Conservation (phyloP, 2,329 filamentous ascomycete species). For the Fusarium nurragi region DNA sequence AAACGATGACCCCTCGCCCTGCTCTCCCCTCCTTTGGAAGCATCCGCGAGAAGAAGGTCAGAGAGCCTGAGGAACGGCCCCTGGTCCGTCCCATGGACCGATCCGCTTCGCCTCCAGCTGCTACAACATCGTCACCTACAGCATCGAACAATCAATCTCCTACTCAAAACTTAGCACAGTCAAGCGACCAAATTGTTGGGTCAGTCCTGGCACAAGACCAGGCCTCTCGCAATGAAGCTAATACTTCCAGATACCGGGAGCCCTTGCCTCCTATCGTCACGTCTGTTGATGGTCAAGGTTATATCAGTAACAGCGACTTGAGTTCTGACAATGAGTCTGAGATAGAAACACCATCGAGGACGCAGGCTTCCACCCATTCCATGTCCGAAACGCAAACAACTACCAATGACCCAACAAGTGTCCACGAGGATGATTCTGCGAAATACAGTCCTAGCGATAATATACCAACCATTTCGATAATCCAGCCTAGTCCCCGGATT, state of each 20-base stretch:
- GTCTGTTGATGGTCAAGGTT: constrained; percentile 72
- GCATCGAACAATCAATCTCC: constrained; percentile 44
- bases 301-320: constrained; percentile 65
- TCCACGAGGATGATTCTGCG: not conserved
- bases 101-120: constrained; percentile 43
- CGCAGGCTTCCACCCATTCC: not conserved
- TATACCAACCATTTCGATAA: constrained; percentile 58
- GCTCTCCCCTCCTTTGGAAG: constrained; percentile 80
- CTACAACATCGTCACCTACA: too few species aligned
- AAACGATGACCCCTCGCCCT: constrained; percentile 78
- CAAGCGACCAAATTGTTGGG: constrained; percentile 69
- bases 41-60: constrained; percentile 69
- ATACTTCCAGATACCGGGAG: constrained; percentile 67
- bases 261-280: constrained; percentile 77
- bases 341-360: not conserved
- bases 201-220: constrained; percentile 65
- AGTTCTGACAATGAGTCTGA: constrained; percentile 49
- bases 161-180: constrained; percentile 54
- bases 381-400: constrained; percentile 7
- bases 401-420: not conserved
- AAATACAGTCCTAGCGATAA: constrained; percentile 12
- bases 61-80: constrained; percentile 64
- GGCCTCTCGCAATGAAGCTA: constrained; percentile 62
- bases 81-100: constrained; percentile 64
- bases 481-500: constrained; percentile 54